Evolutionary conservation across 2,329 filamentous ascomycete genomes (phyloP).

Genomic region (Fusarium sp.): DNA sequence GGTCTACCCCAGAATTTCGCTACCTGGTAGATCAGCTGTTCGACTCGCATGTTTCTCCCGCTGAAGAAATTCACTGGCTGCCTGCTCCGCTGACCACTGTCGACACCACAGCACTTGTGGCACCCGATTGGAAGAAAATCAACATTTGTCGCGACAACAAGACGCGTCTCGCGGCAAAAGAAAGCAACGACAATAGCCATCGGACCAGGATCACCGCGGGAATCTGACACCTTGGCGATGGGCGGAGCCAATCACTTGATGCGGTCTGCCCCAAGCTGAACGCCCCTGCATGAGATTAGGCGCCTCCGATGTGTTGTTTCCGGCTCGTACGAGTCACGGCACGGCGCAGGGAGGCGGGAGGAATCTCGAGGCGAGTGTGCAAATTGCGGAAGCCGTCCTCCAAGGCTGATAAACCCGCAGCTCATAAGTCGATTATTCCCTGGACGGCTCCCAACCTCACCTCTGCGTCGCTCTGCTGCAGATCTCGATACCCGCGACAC

Average conservation of each 20-base stretch:
- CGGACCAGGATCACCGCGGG: constrained; percentile 15
- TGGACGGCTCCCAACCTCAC: not conserved
- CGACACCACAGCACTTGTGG: accelerated
- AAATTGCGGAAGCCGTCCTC: not conserved
- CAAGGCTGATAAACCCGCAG: not conserved
- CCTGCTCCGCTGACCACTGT: not conserved
- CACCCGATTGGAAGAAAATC: not conserved
- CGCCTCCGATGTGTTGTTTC: constrained; percentile 15
- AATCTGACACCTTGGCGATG: constrained; percentile 33
- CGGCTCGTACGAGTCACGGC: constrained; percentile 23
- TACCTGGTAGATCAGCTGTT: not conserved
- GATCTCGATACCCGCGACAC: not conserved
- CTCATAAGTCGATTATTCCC: not conserved
- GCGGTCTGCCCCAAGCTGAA: constrained; percentile 27
- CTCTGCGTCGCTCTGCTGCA: constrained; percentile 9
- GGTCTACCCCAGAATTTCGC: constrained; percentile 24
- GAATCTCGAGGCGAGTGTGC: not conserved
- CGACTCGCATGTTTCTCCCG: not conserved
- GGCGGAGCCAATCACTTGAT: constrained; percentile 26
- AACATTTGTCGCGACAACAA: not conserved
- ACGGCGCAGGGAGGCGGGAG: not conserved
- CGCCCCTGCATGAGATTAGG: constrained; percentile 35
- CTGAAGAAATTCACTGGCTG: not conserved
- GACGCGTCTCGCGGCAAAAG: constrained; percentile 11
- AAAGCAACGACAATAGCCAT: constrained; percentile 7